Evolutionary conservation across 2,329 filamentous ascomycete species (phyloP), one percentile per base, ranked within the genome.

Genomic region (Dryadomyces quercus-mongolicae): DNA sequence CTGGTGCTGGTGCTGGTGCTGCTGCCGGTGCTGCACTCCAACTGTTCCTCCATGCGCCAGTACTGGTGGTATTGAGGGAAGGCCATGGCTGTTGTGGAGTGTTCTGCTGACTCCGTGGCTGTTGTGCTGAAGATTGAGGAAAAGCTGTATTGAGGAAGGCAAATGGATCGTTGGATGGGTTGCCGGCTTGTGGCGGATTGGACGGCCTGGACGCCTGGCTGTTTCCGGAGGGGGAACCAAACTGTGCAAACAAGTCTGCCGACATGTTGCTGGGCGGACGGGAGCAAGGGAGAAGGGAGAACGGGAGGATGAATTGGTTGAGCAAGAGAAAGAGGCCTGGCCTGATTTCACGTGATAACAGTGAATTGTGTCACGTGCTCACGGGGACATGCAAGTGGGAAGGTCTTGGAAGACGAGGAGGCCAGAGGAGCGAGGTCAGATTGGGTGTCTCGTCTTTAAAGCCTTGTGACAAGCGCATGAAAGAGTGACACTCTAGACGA

Each of bases 191-290:
- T 12, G n/a, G 13, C 21, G 31, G 54, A 31, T 9, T 18, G 40
- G 42, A 9, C 18, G 49, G 5, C 22, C 8, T 18, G 2, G 42
- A 5, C 38, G 60, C 56, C 25, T 62, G 60, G 48, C 66, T 59
- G 57, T 62, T 65, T 54, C 64, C 67, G 52, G 75, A 71, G 59
- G 73, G 69, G 61, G 69, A 71, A 62, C 77, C 79, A 60, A 85
- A 83, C 60, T 81, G 78, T 54, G 80, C 81, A 62, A 84, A 81
- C 55, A 85, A 75, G 66, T 84, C 80, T 58, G 80, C 78, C 60
- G 81, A 85, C 81, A 84, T 85, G 57, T 40, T 59, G 55, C 15
- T 21, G 12, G 10, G 49, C 38, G n/a, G 34, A 5, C 44, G 44
- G 42, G 42, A n/a, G 42, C 7, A 18, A 8, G 16, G 13, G 42